Conservation (phyloP, 2,329 filamentous ascomycete species). For the Torrubiella hemipterigena region DNA sequence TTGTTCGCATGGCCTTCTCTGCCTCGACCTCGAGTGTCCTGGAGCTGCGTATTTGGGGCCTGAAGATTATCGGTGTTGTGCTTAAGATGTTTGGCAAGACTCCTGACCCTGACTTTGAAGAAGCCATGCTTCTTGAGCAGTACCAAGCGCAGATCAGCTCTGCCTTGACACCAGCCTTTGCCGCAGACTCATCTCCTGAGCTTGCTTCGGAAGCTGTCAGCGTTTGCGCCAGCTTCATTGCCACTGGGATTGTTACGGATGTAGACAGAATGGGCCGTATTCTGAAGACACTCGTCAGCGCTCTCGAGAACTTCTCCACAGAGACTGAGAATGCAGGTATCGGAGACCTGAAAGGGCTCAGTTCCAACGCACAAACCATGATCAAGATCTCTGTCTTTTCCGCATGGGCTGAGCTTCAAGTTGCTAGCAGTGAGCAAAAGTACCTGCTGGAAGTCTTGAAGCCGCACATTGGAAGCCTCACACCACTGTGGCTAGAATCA, state of each 20-base stretch:
- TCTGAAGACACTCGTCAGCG: conserved; percentile 80
- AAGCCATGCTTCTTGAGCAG: conserved; percentile 90
- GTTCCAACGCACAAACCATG: conserved; percentile 95
- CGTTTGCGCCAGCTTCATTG: conserved; percentile 95
- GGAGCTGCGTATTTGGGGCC: conserved; percentile 76
- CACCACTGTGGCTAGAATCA: conserved; percentile 87
- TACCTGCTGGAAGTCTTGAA: conserved; percentile 82
- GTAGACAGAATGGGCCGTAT: conserved; percentile 98
- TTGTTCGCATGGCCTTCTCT: conserved; percentile 94
- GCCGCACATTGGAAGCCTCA: conserved; percentile 80
- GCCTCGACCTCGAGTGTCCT: conserved; percentile 90
- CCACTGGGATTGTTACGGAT: conserved; percentile 93
- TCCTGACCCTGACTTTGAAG: conserved; percentile 93
- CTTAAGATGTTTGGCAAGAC: conserved; percentile 93
- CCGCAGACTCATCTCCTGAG: conserved; percentile 89
- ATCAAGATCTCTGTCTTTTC: conserved; percentile 96
- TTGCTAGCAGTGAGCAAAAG: conserved; percentile 82
- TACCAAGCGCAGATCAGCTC: conserved; percentile 98
- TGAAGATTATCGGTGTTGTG: conserved; percentile 88
- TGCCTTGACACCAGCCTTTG: conserved; percentile 90
- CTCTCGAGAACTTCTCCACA: conserved; percentile 81
- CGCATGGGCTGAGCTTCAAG: conserved; percentile 93
- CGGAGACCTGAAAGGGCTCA: conserved; percentile 83
- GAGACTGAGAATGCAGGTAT: conserved; percentile 76
- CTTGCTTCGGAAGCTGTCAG: conserved; percentile 92